Conservation (phyloP, 2,329 filamentous ascomycete genomes). For the Nannizziopsis barbatae region DNA sequence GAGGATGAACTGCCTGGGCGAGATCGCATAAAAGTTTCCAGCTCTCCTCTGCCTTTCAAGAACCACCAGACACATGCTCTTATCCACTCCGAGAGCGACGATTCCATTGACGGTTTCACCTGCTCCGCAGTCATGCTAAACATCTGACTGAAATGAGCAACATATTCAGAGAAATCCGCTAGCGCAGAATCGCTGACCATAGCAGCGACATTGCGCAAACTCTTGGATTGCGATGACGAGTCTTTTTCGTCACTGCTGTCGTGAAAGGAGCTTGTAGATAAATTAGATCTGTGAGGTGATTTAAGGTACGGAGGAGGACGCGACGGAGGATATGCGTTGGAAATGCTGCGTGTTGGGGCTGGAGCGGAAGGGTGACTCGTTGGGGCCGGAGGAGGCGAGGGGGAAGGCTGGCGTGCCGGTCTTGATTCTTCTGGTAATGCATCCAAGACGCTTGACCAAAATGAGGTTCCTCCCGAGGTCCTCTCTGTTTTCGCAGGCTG, state of each 20-base stretch:
- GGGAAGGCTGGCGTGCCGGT: neutral
- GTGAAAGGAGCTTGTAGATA: conserved; percentile 4
- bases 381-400: neutral
- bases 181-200: conserved; percentile 55
- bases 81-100: conserved; percentile 55
- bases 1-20: conserved; percentile 42
- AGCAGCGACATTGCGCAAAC: conserved; percentile 28
- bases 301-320: conserved; percentile 12
- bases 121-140: conserved; percentile 70
- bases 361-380: neutral
- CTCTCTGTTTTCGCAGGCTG: neutral
- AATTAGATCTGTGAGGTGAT: conserved; percentile 13
- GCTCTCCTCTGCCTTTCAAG: conserved; percentile 61
- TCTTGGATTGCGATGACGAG: conserved; percentile 21
- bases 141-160: conserved; percentile 61
- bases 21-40: conserved; percentile 61
- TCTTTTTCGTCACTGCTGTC: neutral
- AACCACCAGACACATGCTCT: conserved; percentile 83
- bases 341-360: neutral
- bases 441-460: conserved; percentile 15
- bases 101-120: conserved; percentile 53
- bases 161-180: conserved; percentile 57
- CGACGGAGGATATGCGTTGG: neutral
- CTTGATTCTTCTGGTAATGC: conserved; percentile 12
- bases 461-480: conserved; percentile 4